Base-by-base conservation (phyloP, 805 yeast species). In the Metschnikowia lochheadii region DNA sequence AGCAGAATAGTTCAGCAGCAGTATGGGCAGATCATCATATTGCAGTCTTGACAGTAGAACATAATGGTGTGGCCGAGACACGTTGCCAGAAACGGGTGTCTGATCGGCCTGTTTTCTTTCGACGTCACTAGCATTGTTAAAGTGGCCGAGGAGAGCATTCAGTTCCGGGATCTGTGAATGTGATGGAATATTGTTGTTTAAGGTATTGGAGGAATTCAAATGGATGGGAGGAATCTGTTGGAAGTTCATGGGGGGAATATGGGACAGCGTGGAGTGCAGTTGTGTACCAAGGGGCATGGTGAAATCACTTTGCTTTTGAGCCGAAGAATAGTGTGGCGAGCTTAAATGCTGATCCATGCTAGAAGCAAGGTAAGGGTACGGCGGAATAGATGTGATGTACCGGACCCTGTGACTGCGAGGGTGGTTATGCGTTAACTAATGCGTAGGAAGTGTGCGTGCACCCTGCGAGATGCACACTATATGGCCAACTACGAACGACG, bases 1-100 rank as follows among this genome's bases (percentile, higher is more conserved):
- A 0, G 26, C 17, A 5, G 18, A 14, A 7, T 10, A 40, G 34
- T 26, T 29, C 33, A 15, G 43, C 43, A 26, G 21, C 20, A 26
- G 15, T 14, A 26, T 10, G 5, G 14, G 33, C 14, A 13, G 38
- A 20, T 33, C 45, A n/a, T 42, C 36, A 18, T 33, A 42, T n/a
- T 42, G 36, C 43, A 29, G 43, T 20, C 45, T 32, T 13, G 45
- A 42, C 38, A 33, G 45, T 42, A 42, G 45, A 26, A 32, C 38
- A 32, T 42, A 32, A 17, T 33, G 45, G 37, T 34, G 45, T 10
- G 38, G 20, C n/a, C 38, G 45, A 18, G 31, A 8, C 18, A 33
- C 23, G 18, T 14, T 42, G 5, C 18, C 31, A 14, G 45, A 26
- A 18, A 10, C 34, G 11, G 34, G 17, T 11, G 29, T 11, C 3